Percentiles rank a stretch among this genome's conserved stretches.
phyloP scores from a whole-genome alignment of 2,329 filamentous ascomycete genomes.

The Phoma sp. region DNA sequence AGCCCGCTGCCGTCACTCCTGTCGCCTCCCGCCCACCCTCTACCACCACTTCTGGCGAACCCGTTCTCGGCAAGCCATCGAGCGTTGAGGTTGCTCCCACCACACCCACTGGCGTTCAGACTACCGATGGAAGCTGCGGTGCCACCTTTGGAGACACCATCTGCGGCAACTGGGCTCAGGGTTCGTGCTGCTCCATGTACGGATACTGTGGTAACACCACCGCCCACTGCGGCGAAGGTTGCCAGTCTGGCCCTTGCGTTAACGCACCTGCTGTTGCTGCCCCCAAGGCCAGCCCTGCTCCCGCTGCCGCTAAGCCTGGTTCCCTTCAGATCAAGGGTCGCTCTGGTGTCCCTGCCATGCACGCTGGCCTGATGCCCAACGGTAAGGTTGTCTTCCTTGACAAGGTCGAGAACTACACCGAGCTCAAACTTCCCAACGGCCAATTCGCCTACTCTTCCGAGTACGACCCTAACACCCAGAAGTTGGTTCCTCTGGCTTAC shows the following conservation, averaged over 20 bases:
- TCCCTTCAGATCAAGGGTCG: constrained; percentile 60
- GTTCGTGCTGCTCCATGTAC: constrained; percentile 65
- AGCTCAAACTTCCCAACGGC: constrained; percentile 61
- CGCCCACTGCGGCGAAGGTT: constrained; percentile 64
- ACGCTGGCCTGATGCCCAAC: constrained; percentile 66
- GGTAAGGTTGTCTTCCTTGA: constrained; percentile 67
- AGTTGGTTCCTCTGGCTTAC: constrained; percentile 57
- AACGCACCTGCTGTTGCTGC: constrained; percentile 51
- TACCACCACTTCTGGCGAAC: constrained; percentile 44
- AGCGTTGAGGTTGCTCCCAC: constrained; percentile 21
- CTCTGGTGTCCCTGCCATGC: constrained; percentile 70
- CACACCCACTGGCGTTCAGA: constrained; percentile 41
- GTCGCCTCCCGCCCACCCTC: constrained; percentile 39
- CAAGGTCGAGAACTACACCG: constrained; percentile 69
- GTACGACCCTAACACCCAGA: constrained; percentile 62
- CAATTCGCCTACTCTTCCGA: constrained; percentile 67
- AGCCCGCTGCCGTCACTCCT: constrained; percentile 16
- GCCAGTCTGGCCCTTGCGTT: constrained; percentile 60
- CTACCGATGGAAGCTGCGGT: constrained; percentile 64
- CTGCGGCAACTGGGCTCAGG: constrained; percentile 61
- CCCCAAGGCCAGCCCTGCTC: constrained; percentile 56
- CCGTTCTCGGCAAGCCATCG: constrained; percentile 46
- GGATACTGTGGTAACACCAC: constrained; percentile 61
- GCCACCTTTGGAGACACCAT: constrained; percentile 57
- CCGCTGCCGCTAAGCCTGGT: constrained; percentile 55